Base-by-base conservation (phyloP, 768 basidiomycete genomes). In the Calvatia gigantea region DNA sequence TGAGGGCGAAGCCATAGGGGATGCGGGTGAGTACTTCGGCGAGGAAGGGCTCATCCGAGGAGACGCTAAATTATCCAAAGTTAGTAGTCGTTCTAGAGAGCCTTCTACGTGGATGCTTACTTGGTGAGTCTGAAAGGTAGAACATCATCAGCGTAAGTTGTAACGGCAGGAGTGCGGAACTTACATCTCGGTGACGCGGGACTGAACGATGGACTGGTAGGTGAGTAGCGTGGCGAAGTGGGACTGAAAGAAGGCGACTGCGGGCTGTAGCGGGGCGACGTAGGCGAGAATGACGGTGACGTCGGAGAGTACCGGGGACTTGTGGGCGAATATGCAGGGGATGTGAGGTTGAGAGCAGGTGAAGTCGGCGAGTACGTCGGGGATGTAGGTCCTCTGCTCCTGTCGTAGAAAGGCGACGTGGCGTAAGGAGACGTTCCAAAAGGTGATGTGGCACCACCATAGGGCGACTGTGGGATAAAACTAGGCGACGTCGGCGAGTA, bases 11-110 rank as follows among this genome's bases (percentile, higher is more conserved):
- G 87, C 83, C 69, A 79, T 74, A n/a, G 95, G 95, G 3, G 93
- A 95, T 0, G 95, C 93, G 2, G 95, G 95, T 9, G 92, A 94
- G 70, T 94, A 97, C 64, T 87, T 91, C 6, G 94, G 94, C 28
- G 92, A 94, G 3, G 94, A 85, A 0, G 93, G 94, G 6, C 94
- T 94, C 76, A 89, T 81, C 53, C 90, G 86, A 21, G 84, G 81
- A 31, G 91, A 89, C 4, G 90, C 88, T 88, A 63, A 8, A 51
- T 51, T 57, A n/a, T 58, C 54, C 43, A n/a, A n/a, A n/a, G 58
- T 57, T 52, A 47, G 25, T 39, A 56, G 58, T 65, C 59, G 77
- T 72, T 60, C 63, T 57, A 41, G 46, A 15, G 28, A 25, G 35
- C 21, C 6, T 45, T 37, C 51, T 32, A 32, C 46, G 54, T 35